These are phyloP conservation scores for Starmerella kuoi DNA, from an alignment of 805 yeast genomes.

Conservation along the genomic window DNA sequence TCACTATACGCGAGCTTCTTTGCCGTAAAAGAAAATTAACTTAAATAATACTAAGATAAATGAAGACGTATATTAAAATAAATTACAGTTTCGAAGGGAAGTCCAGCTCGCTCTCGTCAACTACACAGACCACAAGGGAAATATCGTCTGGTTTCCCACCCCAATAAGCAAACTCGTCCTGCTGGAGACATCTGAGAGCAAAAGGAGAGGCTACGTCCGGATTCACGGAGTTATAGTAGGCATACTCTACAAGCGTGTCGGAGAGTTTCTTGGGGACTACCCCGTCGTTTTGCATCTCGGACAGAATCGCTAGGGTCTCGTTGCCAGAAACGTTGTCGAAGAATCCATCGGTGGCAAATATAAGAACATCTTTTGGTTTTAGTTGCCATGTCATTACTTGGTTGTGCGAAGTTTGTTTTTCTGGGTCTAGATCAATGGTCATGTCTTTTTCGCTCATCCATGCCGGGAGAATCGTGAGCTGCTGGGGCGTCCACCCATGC, in stretches of 20 bases:
- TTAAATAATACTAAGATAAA: too few species aligned
- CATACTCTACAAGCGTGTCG: conserved; percentile 48
- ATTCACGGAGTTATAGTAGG: conserved; percentile 58
- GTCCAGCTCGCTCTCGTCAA: conserved; percentile 23
- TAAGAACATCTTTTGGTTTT: conserved; percentile 56
- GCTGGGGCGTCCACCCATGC: conserved; percentile 57
- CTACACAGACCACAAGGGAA: conserved; percentile 64
- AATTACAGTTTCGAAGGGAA: too few species aligned
- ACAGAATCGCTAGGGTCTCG: conserved; percentile 4
- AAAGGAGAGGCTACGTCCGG: conserved; percentile 70
- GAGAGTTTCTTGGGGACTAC: conserved; percentile 33
- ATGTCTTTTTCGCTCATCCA: conserved; percentile 25
- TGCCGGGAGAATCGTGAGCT: conserved; percentile 70
- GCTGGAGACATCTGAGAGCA: conserved; percentile 53
- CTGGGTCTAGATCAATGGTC: conserved; percentile 55
- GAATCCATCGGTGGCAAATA: conserved; percentile 90
- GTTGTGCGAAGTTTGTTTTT: conserved; percentile 16
- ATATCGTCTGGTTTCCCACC: conserved; percentile 97
- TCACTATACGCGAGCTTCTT: too few species aligned
- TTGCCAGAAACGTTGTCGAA: conserved; percentile 68
- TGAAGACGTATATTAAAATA: too few species aligned
- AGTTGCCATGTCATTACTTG: conserved; percentile 46
- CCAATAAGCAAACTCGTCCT: conserved; percentile 30
- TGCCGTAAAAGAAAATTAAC: too few species aligned
- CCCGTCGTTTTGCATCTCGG: not conserved